Evolutionary conservation across 495 filamentous ascomycete genomes (phyloP), one percentile per base, ranked within the genome.

Genomic region (Monascus purpureus): DNA sequence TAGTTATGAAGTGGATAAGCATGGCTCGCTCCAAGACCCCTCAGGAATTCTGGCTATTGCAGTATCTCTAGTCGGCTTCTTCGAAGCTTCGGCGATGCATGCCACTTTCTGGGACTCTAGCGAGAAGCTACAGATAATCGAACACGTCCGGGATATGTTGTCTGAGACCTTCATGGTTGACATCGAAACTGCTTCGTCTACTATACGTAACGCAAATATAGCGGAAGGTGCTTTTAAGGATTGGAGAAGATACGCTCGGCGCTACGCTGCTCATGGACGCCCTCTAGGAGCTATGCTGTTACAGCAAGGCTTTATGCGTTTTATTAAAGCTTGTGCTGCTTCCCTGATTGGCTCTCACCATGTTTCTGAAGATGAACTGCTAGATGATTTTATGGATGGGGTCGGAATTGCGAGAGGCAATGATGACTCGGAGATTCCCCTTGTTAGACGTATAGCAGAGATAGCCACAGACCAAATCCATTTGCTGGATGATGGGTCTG

Each of bases 231-330:
- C 61, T 0, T 61, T 80, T 25, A 55, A 59, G 33, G 76, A 86
- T 31, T 97, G 90, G 90, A 88, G 76, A 48, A 70, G 72, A 38
- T 86, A 77, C 53, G 59, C 77, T 12, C 75, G 76, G n/a, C 77
- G 82, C 28, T 96, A 97, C 52, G 74, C 85, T 16, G 68, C 71
- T 6, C 64, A 71, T 34, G 80, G 80, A 8, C 73, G 80, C 11
- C 87, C 90, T 2, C 53, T 96, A 18, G 86, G 90, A 3, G 84
- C 85, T n/a, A 87, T 94, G 81, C 60, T 95, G 6, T 54, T 97
- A 11, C 84, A 86, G 48, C 73, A 80, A 45, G 82, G 73, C 31
- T 86, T 86, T 48, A 87, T 87, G 73, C 74, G 71, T 47, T 71
- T 96, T 29, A 64, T 92, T 16, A 77, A 83, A 33, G 74, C 83